Evolutionary conservation across 176 grass and related monocot genomes (phyloP).

Genomic region (Eleusine indica): DNA sequence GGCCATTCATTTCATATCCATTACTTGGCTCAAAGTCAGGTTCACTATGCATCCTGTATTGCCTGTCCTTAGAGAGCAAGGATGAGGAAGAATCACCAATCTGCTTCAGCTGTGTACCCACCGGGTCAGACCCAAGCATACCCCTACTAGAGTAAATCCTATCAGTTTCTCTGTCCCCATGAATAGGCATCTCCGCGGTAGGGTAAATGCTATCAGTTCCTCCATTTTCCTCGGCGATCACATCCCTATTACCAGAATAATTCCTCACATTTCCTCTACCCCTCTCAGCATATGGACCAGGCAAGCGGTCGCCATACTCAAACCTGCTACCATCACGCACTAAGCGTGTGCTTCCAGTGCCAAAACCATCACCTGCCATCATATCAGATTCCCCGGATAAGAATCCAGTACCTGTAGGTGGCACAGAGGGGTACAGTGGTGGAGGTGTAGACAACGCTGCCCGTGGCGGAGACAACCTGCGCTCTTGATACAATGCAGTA

Average conservation of each 20-base stretch:
- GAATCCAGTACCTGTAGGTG: slow-evolving; percentile 35
- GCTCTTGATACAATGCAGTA: slow-evolving; percentile 38
- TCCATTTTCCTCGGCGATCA: slow-evolving; percentile 34
- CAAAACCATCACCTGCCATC: slow-evolving; percentile 30
- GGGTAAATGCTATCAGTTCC: slow-evolving; percentile 39
- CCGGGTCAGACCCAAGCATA: slow-evolving; percentile 23
- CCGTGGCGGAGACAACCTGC: neutral
- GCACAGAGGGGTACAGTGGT: slow-evolving; percentile 35
- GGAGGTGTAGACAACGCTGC: neutral
- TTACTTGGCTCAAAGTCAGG: slow-evolving; percentile 37
- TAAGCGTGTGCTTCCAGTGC: neutral
- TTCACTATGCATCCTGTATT: slow-evolving; percentile 22
- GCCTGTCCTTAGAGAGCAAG: slow-evolving; percentile 35
- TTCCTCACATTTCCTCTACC: slow-evolving; percentile 43
- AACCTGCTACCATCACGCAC: slow-evolving; percentile 24
- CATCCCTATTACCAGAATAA: slow-evolving; percentile 30
- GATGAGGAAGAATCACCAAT: slow-evolving; percentile 60
- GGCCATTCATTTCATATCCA: slow-evolving; percentile 27
- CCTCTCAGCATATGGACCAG: slow-evolving; percentile 29
- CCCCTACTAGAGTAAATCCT: slow-evolving; percentile 51
- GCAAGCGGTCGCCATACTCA: slow-evolving; percentile 25
- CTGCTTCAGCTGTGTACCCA: slow-evolving; percentile 39
- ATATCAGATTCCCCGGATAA: slow-evolving; percentile 15
- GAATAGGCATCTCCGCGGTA: slow-evolving; percentile 31
- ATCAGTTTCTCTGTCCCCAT: slow-evolving; percentile 43